Evolutionary conservation across 2,329 filamentous ascomycete genomes (phyloP).

Genomic region (Didymella keratinophila): DNA sequence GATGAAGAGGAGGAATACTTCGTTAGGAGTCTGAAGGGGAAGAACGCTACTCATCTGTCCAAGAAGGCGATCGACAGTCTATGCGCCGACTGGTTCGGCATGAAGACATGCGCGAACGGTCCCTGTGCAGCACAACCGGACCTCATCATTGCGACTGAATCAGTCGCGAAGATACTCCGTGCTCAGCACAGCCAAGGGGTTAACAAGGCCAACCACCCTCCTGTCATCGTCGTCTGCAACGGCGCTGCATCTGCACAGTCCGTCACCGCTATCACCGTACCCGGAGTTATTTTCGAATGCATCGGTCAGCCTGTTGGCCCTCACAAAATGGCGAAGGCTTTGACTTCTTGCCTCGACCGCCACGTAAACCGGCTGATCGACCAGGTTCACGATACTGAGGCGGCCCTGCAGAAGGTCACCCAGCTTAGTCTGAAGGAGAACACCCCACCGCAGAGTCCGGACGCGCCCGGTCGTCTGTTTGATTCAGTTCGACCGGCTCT

Average conservation of each 20-base stretch:
- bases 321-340: constrained; percentile 50
- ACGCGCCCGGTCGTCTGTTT: constrained; percentile 12
- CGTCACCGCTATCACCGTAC: constrained; percentile 45
- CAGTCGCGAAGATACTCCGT: constrained; percentile 41
- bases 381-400: constrained; percentile 23
- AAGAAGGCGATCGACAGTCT: constrained; percentile 44
- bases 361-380: constrained; percentile 32
- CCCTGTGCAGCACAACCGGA: constrained; percentile 30
- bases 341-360: constrained; percentile 46
- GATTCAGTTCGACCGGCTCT: constrained; percentile 36
- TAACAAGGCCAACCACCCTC: constrained; percentile 28
- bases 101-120: constrained; percentile 34
- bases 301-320: constrained; percentile 49
- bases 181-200: constrained; percentile 35
- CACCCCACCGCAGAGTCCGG: constrained; percentile 22
- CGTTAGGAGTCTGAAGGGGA: constrained; percentile 42
- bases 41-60: constrained; percentile 41
- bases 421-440: constrained; percentile 43
- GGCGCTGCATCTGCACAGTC: constrained; percentile 47
- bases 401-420: constrained; percentile 27
- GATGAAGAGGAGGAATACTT: constrained; percentile 45
- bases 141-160: constrained; percentile 45
- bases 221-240: constrained; percentile 47
- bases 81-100: constrained; percentile 49
- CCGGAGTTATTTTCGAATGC: constrained; percentile 47